A percentile compares a stretch with the other conserved stretches of the same genome.
Conservation (phyloP, 352 stramenopile genomes). For the Pythium chondricola region DNA sequence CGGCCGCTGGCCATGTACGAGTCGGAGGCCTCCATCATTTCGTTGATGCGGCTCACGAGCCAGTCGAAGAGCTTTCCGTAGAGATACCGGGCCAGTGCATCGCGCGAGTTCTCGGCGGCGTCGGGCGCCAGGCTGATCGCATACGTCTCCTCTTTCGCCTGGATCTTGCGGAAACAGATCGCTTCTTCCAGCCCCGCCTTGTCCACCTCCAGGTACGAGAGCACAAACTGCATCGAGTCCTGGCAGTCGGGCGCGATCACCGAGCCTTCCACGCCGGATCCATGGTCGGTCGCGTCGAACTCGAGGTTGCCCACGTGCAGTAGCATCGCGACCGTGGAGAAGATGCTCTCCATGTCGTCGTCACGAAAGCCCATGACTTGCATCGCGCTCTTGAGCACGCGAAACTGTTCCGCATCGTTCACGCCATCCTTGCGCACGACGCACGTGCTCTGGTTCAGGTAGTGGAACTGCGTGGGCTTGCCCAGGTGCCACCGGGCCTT, state of each 20-base stretch:
- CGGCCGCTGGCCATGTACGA: conserved; percentile 30
- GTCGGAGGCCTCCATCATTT: conserved; percentile 44
- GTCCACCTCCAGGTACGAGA: conserved; percentile 87
- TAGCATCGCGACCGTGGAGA: conserved; percentile 86
- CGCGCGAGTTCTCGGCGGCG: conserved; percentile 84
- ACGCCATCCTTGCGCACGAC: conserved; percentile 81
- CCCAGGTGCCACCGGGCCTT: conserved; percentile 62
- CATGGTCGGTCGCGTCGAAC: conserved; percentile 69
- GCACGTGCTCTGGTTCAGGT: conserved; percentile 88
- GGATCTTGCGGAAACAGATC: conserved; percentile 90
- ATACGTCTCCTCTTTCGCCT: conserved; percentile 90
- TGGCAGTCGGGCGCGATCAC: conserved; percentile 43
- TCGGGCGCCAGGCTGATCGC: conserved; percentile 65
- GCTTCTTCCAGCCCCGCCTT: conserved; percentile 81
- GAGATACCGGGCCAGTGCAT: conserved; percentile 92
- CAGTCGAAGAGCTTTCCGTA: conserved; percentile 95
- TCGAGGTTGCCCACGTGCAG: conserved; percentile 94
- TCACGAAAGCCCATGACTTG: conserved; percentile 83
- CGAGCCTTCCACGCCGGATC: conserved; percentile 63
- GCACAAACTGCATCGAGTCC: conserved; percentile 73
- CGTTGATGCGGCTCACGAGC: conserved; percentile 85
- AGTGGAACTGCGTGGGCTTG: conserved; percentile 73
- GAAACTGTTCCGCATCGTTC: conserved; percentile 87
- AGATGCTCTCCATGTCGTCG: conserved; percentile 89
- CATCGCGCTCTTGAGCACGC: conserved; percentile 67